Conservation (phyloP, 2,329 filamentous ascomycete species). For the Pestalotiopsis fici region DNA sequence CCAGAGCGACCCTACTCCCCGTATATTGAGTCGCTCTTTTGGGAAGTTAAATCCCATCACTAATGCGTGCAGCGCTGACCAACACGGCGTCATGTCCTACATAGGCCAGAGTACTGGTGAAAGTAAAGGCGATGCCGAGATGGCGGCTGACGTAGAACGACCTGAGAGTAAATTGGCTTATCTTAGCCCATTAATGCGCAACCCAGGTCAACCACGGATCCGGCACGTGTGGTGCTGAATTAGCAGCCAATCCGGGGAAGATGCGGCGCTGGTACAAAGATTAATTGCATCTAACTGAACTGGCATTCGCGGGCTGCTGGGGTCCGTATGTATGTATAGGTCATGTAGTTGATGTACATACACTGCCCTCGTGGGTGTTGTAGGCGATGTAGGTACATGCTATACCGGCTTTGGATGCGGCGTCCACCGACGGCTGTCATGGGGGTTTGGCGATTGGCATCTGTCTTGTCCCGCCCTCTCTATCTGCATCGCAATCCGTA, state of each 20-base stretch:
- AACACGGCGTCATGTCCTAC: conserved; percentile 3
- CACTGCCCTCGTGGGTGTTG: not conserved
- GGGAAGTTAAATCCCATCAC: conserved; percentile 6
- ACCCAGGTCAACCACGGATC: not conserved
- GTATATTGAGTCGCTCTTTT: not conserved
- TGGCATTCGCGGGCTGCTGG: not conserved
- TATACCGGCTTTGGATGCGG: not conserved
- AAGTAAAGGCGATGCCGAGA: conserved; percentile 4
- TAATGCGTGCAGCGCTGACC: not conserved
- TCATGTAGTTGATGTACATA: not conserved
- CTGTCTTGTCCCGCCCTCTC: not conserved
- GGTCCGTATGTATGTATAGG: not conserved
- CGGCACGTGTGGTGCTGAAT: not conserved
- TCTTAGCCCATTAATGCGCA: conserved; percentile 2
- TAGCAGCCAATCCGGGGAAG: not conserved
- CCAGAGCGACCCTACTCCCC: not conserved
- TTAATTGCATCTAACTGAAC: not conserved
- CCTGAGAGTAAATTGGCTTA: conserved; percentile 6
- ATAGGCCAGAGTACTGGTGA: conserved; percentile 4
- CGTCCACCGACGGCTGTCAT: not conserved
- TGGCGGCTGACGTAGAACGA: conserved; percentile 7
- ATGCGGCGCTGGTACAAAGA: not conserved
- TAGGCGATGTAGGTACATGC: too few relatives aligned
- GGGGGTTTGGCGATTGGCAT: not conserved
- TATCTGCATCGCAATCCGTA: not conserved